Evolutionary conservation across 345 rosid genomes (phyloP).

Genomic region (Eucalyptus curtisii): DNA sequence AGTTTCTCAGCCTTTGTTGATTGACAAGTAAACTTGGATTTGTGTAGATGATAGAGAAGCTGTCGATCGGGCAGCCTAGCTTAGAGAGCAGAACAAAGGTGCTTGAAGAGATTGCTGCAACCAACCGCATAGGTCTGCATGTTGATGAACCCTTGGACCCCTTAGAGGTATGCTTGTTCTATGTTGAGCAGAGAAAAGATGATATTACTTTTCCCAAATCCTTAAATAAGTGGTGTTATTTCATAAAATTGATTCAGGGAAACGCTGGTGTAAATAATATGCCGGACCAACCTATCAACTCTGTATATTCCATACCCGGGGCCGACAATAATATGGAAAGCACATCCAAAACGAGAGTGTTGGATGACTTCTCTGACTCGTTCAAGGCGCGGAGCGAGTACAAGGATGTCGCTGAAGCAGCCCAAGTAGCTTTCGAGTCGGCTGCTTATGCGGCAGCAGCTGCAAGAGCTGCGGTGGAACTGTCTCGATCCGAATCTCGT

Average conservation of each 20-base stretch:
- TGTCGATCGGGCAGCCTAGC: slow-evolving; percentile 46
- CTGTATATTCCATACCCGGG: neutral
- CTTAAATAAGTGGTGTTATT: neutral
- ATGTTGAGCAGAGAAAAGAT: neutral
- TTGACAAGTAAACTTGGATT: neutral
- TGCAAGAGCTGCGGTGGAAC: slow-evolving; percentile 91
- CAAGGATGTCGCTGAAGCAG: slow-evolving; percentile 88
- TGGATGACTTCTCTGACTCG: slow-evolving; percentile 15
- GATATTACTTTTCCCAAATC: neutral
- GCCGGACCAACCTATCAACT: neutral
- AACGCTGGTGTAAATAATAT: neutral
- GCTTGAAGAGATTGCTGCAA: slow-evolving; percentile 61
- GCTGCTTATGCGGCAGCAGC: slow-evolving; percentile 87
- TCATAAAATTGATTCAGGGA: neutral
- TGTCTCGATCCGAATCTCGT: slow-evolving; percentile 34
- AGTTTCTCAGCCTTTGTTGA: neutral
- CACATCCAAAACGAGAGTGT: neutral
- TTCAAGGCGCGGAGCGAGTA: slow-evolving; percentile 29
- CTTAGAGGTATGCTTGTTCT: slow-evolving; percentile 21
- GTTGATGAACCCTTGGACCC: slow-evolving; percentile 18
- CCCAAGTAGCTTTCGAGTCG: slow-evolving; percentile 83
- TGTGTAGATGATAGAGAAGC: slow-evolving; percentile 41
- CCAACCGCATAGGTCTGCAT: slow-evolving; percentile 44
- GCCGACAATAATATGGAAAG: neutral
- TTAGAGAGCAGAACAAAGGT: slow-evolving; percentile 46